Conservation (phyloP, 441 rosid species). For the Bocquillonia castaneifolia region DNA sequence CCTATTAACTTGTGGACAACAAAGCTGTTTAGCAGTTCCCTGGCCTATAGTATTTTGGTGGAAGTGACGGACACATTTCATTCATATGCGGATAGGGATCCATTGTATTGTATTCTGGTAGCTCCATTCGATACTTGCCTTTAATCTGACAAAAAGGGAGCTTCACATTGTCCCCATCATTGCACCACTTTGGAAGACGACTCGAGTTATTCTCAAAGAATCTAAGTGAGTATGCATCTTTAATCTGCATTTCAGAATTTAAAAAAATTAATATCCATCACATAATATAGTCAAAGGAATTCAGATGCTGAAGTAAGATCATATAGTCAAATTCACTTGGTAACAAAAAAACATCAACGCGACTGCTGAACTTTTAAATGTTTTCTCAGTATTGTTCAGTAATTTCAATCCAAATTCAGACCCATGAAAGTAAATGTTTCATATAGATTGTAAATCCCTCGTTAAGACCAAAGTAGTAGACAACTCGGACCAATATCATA, state of each 20-base stretch:
- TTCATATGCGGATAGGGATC: constrained; percentile 94
- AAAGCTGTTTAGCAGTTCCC: constrained; percentile 48
- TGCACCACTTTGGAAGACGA: constrained; percentile 91
- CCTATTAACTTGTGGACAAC: neutral
- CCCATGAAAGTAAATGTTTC: too few relatives aligned
- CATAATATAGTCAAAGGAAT: neutral
- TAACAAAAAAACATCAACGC: too few relatives aligned
- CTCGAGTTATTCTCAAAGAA: constrained; percentile 78
- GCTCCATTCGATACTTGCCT: constrained; percentile 92
- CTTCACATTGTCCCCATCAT: constrained; percentile 64
- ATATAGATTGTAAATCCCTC: neutral
- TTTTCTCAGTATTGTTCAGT: neutral
- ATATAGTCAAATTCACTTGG: too few relatives aligned
- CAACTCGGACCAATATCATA: neutral
- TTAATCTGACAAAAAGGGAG: constrained; percentile 85
- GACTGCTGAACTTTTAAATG: neutral
- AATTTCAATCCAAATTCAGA: neutral
- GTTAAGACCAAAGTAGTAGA: neutral
- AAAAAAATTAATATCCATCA: neutral
- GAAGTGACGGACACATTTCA: constrained; percentile 84
- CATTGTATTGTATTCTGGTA: constrained; percentile 74
- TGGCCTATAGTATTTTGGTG: constrained; percentile 74
- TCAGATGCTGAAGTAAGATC: neutral
- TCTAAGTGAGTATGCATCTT: constrained; percentile 77
- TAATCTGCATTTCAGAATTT: constrained; percentile 53